Conservation (phyloP, 2,329 filamentous ascomycete species). For the Cucurbitaria berberidis region DNA sequence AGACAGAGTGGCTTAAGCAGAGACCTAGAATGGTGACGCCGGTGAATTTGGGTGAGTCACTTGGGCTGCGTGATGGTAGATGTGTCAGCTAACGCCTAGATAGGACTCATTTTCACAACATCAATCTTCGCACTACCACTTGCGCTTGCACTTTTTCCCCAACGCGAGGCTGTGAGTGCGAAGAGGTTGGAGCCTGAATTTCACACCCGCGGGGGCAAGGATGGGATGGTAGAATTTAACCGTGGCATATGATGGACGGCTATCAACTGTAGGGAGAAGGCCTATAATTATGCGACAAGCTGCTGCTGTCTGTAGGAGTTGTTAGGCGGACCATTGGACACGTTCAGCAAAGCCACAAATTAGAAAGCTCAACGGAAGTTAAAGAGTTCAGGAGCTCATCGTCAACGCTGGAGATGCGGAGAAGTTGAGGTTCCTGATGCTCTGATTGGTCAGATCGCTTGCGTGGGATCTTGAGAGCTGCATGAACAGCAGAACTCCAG, state of each 20-base stretch:
- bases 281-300: not conserved
- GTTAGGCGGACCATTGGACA: not conserved
- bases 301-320: not conserved
- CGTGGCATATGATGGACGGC: constrained; percentile 73
- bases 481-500: not conserved
- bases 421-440: constrained; percentile 17
- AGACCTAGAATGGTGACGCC: constrained; percentile 79
- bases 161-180: constrained; percentile 81
- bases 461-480: not conserved
- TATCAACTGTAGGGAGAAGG: not conserved
- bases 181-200: constrained; percentile 84
- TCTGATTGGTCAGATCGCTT: constrained; percentile 14
- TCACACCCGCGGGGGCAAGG: constrained; percentile 76
- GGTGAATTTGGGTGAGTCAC: constrained; percentile 72
- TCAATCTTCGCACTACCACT: constrained; percentile 88
- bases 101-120: constrained; percentile 77
- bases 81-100: constrained; percentile 59
- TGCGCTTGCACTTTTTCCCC: constrained; percentile 89
- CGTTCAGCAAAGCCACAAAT: not conserved
- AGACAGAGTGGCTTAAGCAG: constrained; percentile 78
- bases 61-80: constrained; percentile 64
- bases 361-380: not conserved
- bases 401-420: constrained; percentile 8
- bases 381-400: not conserved
- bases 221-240: constrained; percentile 93